A percentile compares a stretch with the other conserved stretches of the same genome.
Evolutionary conservation across 2,329 filamentous ascomycete genomes (phyloP).

Genomic region (Penicillium italicum): DNA sequence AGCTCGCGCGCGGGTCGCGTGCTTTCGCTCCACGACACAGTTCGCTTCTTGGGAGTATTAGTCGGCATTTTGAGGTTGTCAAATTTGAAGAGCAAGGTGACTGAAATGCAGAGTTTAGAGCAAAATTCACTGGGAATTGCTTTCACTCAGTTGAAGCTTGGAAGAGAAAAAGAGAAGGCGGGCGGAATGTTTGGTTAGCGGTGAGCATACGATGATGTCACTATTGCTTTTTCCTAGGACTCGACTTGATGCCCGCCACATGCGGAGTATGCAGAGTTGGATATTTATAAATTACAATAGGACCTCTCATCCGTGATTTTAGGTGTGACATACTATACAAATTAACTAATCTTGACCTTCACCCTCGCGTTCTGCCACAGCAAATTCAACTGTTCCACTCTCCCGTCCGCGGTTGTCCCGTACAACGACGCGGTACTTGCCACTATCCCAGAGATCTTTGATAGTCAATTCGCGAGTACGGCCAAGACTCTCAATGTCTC

Average conservation of each 20-base stretch:
- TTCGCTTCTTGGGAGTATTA: constrained; percentile 26
- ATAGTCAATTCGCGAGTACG: constrained; percentile 92
- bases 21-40: constrained; percentile 8
- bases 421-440: constrained; percentile 67
- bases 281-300: not conserved
- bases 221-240: not conserved
- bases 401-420: constrained; percentile 47
- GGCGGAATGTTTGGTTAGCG: constrained; percentile 13
- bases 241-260: not conserved
- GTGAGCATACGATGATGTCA: constrained; percentile 40
- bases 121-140: not conserved
- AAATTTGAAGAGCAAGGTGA: not conserved
- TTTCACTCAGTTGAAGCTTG: not conserved
- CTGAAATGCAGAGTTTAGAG: not conserved
- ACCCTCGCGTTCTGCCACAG: constrained; percentile 39
- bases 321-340: constrained; percentile 3
- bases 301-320: not conserved
- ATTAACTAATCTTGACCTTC: constrained; percentile 30
- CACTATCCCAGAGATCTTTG: constrained; percentile 85
- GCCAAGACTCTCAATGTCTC: constrained; percentile 89
- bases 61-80: not conserved
- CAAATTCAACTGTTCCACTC: constrained; percentile 48
- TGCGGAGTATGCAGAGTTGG: too few relatives aligned
- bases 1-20: constrained; percentile 13
- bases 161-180: not conserved